A percentile compares a stretch with the other conserved stretches of the same genome.
Evolutionary conservation across 345 rosid species (phyloP).

Genomic region (Physaria fendleri): DNA sequence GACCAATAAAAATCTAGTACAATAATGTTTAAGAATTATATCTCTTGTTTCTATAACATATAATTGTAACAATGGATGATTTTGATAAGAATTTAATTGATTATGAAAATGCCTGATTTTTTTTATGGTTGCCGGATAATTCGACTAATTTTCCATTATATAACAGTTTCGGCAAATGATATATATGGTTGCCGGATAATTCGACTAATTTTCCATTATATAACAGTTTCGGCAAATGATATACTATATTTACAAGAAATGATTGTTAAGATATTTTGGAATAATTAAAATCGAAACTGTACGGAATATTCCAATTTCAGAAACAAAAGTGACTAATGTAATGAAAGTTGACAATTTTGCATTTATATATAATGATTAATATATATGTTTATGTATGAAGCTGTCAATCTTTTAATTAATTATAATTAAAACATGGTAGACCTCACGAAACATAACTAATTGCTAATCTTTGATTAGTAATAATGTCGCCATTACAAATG

Average conservation of each 20-base stretch:
- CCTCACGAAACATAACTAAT: slow-evolving; percentile 9
- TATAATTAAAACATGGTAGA: slow-evolving; percentile 14
- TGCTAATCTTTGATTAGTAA: background rate
- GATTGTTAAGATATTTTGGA: background rate
- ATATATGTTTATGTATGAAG: background rate
- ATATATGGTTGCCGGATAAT: background rate
- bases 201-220: background rate
- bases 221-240: background rate
- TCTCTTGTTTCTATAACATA: too few species aligned
- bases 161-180: too few species aligned
- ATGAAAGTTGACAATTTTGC: background rate
- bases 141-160: too few species aligned
- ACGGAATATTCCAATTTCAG: background rate
- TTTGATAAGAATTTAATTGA: too few species aligned
- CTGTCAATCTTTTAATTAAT: background rate
- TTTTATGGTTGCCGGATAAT: too few species aligned
- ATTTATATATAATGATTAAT: background rate
- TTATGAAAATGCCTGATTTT: too few species aligned
- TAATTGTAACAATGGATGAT: too few species aligned
- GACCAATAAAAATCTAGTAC: too few species aligned
- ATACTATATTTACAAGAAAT: background rate
- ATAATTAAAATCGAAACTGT: background rate
- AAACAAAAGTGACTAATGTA: background rate
- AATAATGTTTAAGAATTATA: too few species aligned
- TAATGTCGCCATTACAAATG: background rate